Evolutionary conservation across 106 monocot genomes (phyloP).

Genomic region (Triglochin maritima): DNA sequence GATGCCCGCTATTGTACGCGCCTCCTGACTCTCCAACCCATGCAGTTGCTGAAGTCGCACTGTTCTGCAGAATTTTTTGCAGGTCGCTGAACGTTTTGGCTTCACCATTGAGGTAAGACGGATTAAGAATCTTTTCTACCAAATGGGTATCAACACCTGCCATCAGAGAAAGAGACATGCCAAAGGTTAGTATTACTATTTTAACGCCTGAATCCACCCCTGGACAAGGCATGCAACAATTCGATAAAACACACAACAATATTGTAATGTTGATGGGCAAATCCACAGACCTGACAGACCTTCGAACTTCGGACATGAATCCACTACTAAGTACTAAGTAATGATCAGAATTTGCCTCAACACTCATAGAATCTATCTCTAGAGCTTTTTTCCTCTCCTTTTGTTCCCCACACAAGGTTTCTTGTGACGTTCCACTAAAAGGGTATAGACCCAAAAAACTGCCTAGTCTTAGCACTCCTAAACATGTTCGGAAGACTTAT

Average conservation of each 20-base stretch:
- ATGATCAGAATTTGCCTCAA: too few species aligned
- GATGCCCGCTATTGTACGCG: constrained; percentile 76
- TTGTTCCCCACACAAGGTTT: too few species aligned
- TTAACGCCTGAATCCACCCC: background rate
- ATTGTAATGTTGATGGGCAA: background rate
- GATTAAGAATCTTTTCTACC: constrained; percentile 67
- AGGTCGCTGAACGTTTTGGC: constrained; percentile 47
- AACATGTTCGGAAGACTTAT: too few species aligned
- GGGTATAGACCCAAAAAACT: too few species aligned
- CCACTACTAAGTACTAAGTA: too few species aligned
- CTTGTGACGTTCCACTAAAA: too few species aligned
- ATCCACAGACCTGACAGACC: too few species aligned
- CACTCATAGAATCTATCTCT: too few species aligned
- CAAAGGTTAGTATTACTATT: background rate
- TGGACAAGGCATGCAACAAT: background rate
- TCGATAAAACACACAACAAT: background rate
- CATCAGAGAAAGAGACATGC: background rate
- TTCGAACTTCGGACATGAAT: too few species aligned
- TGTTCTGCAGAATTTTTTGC: constrained; percentile 31
- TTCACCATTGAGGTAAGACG: constrained; percentile 55
- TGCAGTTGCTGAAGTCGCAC: constrained; percentile 32
- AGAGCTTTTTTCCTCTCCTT: too few species aligned
- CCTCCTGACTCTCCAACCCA: constrained; percentile 94
- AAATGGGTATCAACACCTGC: constrained; percentile 65
- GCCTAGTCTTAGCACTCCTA: too few species aligned